Evolutionary conservation across 169 alveolate species (phyloP).

Genomic region (Besnoitia besnoiti): DNA sequence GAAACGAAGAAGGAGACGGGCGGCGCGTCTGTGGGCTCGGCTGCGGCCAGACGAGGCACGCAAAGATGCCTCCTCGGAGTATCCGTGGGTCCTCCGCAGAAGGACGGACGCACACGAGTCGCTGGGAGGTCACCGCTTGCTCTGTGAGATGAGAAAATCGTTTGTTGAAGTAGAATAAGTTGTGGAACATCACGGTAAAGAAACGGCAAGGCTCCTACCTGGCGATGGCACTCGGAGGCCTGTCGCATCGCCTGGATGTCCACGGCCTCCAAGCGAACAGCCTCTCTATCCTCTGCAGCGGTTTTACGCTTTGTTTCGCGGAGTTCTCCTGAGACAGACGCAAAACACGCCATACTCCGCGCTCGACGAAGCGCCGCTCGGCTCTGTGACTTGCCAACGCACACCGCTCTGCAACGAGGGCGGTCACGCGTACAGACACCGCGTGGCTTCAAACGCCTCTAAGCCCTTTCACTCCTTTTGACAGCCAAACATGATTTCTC

Average conservation of each 20-base stretch:
- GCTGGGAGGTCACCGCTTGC: too few species aligned
- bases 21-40: too few species aligned
- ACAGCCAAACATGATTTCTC: too few species aligned
- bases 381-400: slow-evolving; percentile 21
- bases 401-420: background rate
- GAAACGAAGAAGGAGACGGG: too few species aligned
- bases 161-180: too few species aligned
- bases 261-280: slow-evolving; percentile 73
- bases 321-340: background rate
- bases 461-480: too few species aligned
- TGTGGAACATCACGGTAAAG: too few species aligned
- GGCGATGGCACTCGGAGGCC: slow-evolving; percentile 99
- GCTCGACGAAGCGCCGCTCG: background rate
- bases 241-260: slow-evolving; percentile 93
- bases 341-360: background rate
- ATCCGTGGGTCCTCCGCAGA: too few species aligned
- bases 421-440: background rate
- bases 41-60: too few species aligned
- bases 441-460: background rate
- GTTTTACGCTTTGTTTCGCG: slow-evolving; percentile 28
- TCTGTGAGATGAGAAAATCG: too few species aligned
- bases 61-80: too few species aligned
- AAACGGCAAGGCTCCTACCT: slow-evolving; percentile 75
- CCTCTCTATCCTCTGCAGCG: slow-evolving; percentile 65
- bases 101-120: too few species aligned